A percentile compares a stretch with the other conserved stretches of the same genome.
These are phyloP conservation scores for Sporisorium exsertum DNA, from an alignment of 1,284 basidiomycete genomes.

Conservation along the genomic window DNA sequence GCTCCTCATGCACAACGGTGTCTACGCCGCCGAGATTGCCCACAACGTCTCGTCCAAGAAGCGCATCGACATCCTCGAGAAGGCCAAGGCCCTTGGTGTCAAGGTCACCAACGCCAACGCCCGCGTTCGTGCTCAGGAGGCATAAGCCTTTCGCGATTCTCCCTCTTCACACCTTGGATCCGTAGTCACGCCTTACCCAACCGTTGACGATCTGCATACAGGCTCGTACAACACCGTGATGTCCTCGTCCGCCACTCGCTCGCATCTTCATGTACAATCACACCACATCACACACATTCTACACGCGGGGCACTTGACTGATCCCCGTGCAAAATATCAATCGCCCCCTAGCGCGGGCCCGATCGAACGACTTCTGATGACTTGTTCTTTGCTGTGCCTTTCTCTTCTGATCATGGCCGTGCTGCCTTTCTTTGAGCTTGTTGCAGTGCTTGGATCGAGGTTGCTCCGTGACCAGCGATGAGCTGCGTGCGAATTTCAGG, in stretches of 20 bases:
- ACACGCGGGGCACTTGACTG: slow-evolving; percentile 8
- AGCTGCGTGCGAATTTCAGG: not conserved
- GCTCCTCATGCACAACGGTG: slow-evolving; percentile 83
- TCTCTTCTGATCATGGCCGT: not conserved
- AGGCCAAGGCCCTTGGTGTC: slow-evolving; percentile 73
- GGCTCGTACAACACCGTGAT: slow-evolving; percentile 24
- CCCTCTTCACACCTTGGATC: slow-evolving; percentile 10
- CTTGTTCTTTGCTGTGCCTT: not conserved
- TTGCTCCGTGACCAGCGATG: not conserved
- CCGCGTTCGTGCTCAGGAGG: slow-evolving; percentile 96
- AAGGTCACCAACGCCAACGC: slow-evolving; percentile 93
- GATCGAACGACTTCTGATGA: slow-evolving; percentile 13
- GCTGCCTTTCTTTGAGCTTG: not conserved
- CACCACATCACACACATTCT: slow-evolving; percentile 30
- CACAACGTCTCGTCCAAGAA: slow-evolving; percentile 97
- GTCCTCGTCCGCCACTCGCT: slow-evolving; percentile 25
- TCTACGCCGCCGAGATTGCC: slow-evolving; percentile 94
- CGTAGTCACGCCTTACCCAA: slow-evolving; percentile 18
- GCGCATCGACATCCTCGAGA: slow-evolving; percentile 90
- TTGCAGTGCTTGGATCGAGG: not conserved
- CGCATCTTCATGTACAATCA: slow-evolving; percentile 46
- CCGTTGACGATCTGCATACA: slow-evolving; percentile 9
- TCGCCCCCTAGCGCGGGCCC: slow-evolving; percentile 42
- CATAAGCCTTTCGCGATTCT: slow-evolving; percentile 54
- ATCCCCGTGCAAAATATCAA: slow-evolving; percentile 38